Evolutionary conservation across 805 yeast genomes (phyloP), one percentile per base, ranked within the genome.

Genomic region (Barnettozyma siamensis): DNA sequence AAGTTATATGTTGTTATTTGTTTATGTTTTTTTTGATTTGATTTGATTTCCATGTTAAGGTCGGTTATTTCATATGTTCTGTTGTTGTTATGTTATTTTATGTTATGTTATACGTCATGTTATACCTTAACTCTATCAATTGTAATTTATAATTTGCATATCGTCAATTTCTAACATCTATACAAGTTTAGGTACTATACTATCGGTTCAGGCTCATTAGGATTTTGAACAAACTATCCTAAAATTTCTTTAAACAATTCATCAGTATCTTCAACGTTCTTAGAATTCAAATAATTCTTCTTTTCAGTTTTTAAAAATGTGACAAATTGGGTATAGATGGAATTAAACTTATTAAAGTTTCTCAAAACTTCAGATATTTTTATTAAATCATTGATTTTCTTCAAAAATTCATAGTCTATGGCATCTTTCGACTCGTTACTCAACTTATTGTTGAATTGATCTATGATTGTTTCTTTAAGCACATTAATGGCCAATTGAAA

Each of bases 361-460:
- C 70, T 69, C 52, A 83, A 80, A 15, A 80, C 58, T 0, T 80
- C 79, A 35, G 66, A 60, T 38, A 80, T 51, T 5, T 66, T 67
- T 18, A 67, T 62, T 56, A 83, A 63, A 23, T 69, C 66, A 29
- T 75, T 69, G 16, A 77, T 63, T 38, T 72, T 72, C 8, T 59
- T 57, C 13, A 71, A 38, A 3, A 75, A 47, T 7, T 64, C 70
- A 10, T 51, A 46, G 39, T 65, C 66, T 16, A 56, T 55, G 16
- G 53, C 58, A 4, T 53, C 47, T 0, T 58, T 45, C 1, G 58
- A 47, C 17, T 67, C 67, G 3, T 44, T 49, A 9, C 45, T 41
- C 16, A 43, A 19, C 19, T 43, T 45, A 3, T 43, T 41, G 26
- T 56, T 53, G n/a, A 76, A 54, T 34, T 71, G 72, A 17, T 66